Conservation (phyloP, 768 basidiomycete genomes). For the Imleria badia region DNA sequence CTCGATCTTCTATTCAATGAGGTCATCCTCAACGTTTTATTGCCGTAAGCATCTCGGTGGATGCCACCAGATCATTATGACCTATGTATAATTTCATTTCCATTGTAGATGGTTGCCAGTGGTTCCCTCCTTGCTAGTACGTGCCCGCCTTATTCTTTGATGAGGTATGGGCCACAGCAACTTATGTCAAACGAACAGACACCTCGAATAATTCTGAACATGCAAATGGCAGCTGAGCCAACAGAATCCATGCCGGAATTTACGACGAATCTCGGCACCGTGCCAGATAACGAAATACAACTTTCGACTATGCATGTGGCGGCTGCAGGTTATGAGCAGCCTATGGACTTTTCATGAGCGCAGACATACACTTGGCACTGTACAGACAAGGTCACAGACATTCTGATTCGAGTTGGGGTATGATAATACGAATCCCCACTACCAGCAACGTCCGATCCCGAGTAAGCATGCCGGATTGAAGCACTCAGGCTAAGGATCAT, state of each 20-base stretch:
- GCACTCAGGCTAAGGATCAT: not conserved
- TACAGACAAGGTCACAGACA: too few species aligned
- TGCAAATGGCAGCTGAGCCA: conserved; percentile 12
- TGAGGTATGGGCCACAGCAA: not conserved
- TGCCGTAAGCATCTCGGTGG: conserved; percentile 11
- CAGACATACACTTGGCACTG: not conserved
- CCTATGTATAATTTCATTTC: not conserved
- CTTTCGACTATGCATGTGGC: not conserved
- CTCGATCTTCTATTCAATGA: conserved; percentile 4
- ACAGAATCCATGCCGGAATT: conserved; percentile 6
- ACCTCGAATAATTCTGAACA: conserved; percentile 22
- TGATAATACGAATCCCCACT: conserved; percentile 11
- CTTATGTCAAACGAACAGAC: conserved; percentile 7
- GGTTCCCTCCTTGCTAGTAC: conserved; percentile 14
- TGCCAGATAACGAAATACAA: not conserved
- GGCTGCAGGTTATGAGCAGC: not conserved
- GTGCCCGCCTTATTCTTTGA: not conserved
- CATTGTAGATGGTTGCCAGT: conserved; percentile 13
- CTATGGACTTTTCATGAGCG: not conserved
- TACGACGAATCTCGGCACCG: conserved; percentile 3
- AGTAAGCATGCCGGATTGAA: not conserved
- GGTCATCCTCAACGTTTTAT: conserved; percentile 12
- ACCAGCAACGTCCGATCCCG: not conserved
- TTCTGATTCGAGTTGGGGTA: too few species aligned
- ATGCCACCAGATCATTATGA: not conserved